Percentiles rank a stretch among this genome's conserved stretches.
These are phyloP conservation scores for Trametes cingulata DNA, from an alignment of 768 basidiomycete species.

Conservation along the genomic window DNA sequence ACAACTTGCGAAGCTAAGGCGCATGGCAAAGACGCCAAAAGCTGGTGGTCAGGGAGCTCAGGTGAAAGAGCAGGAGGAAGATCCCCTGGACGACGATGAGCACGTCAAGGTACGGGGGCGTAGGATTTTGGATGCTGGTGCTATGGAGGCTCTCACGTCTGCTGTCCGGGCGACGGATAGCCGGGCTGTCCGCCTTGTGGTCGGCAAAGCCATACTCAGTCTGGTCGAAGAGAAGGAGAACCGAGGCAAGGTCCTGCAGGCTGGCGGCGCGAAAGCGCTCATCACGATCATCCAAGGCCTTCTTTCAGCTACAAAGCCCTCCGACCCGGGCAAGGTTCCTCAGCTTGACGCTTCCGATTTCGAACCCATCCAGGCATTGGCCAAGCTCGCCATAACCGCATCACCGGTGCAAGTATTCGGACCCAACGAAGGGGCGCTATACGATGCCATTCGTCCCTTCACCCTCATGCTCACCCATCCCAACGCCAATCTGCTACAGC, in stretches of 20 bases:
- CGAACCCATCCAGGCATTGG: conserved; percentile 80
- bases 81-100: conserved; percentile 59
- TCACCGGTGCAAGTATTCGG: conserved; percentile 92
- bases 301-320: conserved; percentile 36
- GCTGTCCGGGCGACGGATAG: conserved; percentile 64
- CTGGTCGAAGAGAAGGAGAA: conserved; percentile 78
- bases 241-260: conserved; percentile 73
- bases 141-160: conserved; percentile 58
- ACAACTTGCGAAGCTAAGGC: conserved; percentile 77
- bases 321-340: conserved; percentile 24
- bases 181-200: conserved; percentile 53
- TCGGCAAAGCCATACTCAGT: conserved; percentile 65
- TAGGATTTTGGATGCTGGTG: conserved; percentile 60
- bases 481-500: conserved; percentile 72
- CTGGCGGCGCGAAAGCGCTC: conserved; percentile 74
- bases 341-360: conserved; percentile 49
- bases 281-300: conserved; percentile 55
- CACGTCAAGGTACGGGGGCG: conserved; percentile 64
- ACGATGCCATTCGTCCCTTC: conserved; percentile 85
- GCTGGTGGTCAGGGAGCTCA: conserved; percentile 19
- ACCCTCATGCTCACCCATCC: conserved; percentile 69
- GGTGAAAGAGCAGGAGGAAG: conserved; percentile 5
- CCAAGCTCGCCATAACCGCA: conserved; percentile 91
- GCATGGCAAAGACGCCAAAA: conserved; percentile 60
- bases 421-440: conserved; percentile 70